Evolutionary conservation across 1,284 basidiomycete genomes (phyloP).

Genomic region (Mycocalia duriaeana): DNA sequence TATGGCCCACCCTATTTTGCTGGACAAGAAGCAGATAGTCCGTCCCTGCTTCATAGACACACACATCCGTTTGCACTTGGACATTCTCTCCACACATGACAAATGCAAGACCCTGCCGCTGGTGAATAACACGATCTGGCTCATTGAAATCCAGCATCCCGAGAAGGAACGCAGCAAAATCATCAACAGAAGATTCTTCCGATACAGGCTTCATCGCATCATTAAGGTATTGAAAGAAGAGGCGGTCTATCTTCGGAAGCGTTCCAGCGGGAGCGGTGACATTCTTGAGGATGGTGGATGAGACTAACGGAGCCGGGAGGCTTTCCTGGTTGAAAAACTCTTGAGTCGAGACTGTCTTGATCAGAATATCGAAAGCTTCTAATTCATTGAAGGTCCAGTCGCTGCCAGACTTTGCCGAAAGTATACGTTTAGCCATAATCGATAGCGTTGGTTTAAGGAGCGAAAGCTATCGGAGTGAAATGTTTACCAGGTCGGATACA

Average conservation of each 20-base stretch:
- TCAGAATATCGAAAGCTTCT: slow-evolving; percentile 21
- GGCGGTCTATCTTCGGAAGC: neutral
- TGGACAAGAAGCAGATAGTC: slow-evolving; percentile 28
- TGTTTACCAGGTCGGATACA: too few relatives aligned
- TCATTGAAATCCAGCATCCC: slow-evolving; percentile 19
- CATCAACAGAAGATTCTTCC: slow-evolving; percentile 17
- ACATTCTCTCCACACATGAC: slow-evolving; percentile 19
- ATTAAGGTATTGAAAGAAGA: neutral
- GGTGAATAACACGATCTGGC: slow-evolving; percentile 16
- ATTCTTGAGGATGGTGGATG: neutral
- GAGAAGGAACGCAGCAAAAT: slow-evolving; percentile 24
- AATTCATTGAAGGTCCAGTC: slow-evolving; percentile 24
- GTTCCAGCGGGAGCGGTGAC: neutral
- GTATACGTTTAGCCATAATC: slow-evolving; percentile 17
- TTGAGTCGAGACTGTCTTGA: slow-evolving; percentile 12
- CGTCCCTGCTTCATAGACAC: slow-evolving; percentile 15
- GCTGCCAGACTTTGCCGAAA: slow-evolving; percentile 20
- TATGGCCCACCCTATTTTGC: slow-evolving; percentile 21
- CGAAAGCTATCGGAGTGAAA: neutral
- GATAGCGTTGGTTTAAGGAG: neutral
- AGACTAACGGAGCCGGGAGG: slow-evolving; percentile 5
- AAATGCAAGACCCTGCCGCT: slow-evolving; percentile 15
- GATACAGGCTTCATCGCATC: slow-evolving; percentile 1
- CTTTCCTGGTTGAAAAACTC: slow-evolving; percentile 17
- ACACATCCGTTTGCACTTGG: slow-evolving; percentile 27